Percentiles rank a stretch among this genome's conserved stretches.
Conservation (phyloP, 2,329 filamentous ascomycete genomes). For the Tolypocladium endophyticum region DNA sequence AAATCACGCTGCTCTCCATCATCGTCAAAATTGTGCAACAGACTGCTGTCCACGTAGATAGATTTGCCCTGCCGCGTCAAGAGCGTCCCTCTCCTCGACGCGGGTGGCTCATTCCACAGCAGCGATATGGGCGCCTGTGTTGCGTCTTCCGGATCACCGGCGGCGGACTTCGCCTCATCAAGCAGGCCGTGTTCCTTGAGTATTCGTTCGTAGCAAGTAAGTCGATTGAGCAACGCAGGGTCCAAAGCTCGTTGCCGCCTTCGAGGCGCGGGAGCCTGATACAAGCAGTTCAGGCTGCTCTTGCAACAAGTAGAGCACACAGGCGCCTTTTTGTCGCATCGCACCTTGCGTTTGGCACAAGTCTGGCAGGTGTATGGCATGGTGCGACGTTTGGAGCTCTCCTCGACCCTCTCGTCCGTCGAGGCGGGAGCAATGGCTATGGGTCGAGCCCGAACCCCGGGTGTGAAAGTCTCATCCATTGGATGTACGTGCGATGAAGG, state of each 20-base stretch:
- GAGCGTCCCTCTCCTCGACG: neutral
- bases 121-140: neutral
- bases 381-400: neutral
- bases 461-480: neutral
- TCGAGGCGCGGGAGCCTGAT: neutral
- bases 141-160: neutral
- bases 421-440: neutral
- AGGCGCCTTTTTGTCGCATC: neutral
- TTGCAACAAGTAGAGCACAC: neutral
- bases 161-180: neutral
- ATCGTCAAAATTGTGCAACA: neutral
- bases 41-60: neutral
- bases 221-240: neutral
- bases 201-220: neutral
- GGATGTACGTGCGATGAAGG: neutral
- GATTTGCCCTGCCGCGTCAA: neutral
- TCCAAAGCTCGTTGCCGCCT: neutral
- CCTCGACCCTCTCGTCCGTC: neutral
- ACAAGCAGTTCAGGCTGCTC: neutral
- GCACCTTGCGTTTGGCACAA: neutral
- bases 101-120: neutral
- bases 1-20: neutral
- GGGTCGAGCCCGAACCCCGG: neutral
- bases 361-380: neutral
- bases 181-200: neutral